Conservation (phyloP, 148 eudicot genomes). For the Diospyros lotus region DNA sequence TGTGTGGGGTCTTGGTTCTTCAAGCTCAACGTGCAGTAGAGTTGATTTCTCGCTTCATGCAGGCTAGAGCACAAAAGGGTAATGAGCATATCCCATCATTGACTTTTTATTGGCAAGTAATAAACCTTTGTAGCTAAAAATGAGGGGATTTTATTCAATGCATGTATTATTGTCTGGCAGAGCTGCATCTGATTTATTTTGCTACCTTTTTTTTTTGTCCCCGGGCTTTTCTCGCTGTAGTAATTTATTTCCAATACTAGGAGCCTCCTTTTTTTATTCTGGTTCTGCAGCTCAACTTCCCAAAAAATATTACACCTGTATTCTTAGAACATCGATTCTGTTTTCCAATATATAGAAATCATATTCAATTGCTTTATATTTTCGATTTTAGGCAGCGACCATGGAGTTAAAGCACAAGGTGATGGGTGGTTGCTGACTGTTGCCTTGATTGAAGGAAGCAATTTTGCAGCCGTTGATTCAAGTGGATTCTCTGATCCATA, state of each 20-base stretch:
- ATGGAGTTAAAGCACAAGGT: slow-evolving; percentile 89
- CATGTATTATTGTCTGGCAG: not conserved
- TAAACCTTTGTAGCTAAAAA: not conserved
- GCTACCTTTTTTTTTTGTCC: not conserved
- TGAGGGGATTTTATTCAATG: not conserved
- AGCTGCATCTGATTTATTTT: not conserved
- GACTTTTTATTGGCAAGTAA: not conserved
- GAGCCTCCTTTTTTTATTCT: not conserved
- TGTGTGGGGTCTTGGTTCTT: slow-evolving; percentile 74
- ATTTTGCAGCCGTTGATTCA: slow-evolving; percentile 85
- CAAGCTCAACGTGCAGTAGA: slow-evolving; percentile 66
- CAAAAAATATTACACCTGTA: slow-evolving; percentile 6
- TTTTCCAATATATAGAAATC: slow-evolving; percentile 9
- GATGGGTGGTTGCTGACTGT: slow-evolving; percentile 97
- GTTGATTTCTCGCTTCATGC: slow-evolving; percentile 78
- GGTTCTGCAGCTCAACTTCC: not conserved
- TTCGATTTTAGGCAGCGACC: slow-evolving; percentile 66
- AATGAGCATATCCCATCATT: slow-evolving; percentile 13
- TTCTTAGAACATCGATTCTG: not conserved
- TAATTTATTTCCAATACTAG: not conserved
- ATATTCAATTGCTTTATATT: slow-evolving; percentile 8
- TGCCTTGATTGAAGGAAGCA: slow-evolving; percentile 94
- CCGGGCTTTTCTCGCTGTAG: not conserved
- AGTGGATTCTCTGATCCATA: slow-evolving; percentile 91
- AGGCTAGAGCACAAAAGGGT: slow-evolving; percentile 91